These are phyloP conservation scores for Hymenoscyphus infarciens DNA, from an alignment of 2,329 filamentous ascomycete genomes.

Conservation along the genomic window DNA sequence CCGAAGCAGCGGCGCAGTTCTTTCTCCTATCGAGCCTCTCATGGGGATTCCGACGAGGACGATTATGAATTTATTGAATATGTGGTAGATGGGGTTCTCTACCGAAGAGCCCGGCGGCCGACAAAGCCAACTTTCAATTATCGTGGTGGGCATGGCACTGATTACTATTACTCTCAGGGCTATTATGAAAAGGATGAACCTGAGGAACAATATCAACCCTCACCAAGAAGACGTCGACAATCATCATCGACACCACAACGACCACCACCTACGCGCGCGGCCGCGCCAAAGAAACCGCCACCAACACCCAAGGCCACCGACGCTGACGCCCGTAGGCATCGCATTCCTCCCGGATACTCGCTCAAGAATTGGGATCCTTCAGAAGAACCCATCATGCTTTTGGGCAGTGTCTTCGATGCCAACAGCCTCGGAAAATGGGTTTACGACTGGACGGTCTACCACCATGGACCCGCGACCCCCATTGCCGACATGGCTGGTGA, in stretches of 20 bases:
- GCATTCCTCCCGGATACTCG: slow-evolving; percentile 85
- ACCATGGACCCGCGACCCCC: slow-evolving; percentile 74
- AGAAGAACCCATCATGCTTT: slow-evolving; percentile 87
- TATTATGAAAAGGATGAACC: slow-evolving; percentile 34
- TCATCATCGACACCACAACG: slow-evolving; percentile 34
- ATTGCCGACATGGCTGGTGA: slow-evolving; percentile 91
- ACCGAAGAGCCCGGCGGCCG: slow-evolving; percentile 28
- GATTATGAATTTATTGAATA: slow-evolving; percentile 35
- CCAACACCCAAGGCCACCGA: slow-evolving; percentile 51
- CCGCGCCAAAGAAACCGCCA: slow-evolving; percentile 35
- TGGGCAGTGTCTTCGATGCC: slow-evolving; percentile 94
- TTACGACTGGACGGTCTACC: slow-evolving; percentile 97
- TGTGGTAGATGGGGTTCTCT: slow-evolving; percentile 30
- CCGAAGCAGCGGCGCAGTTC: slow-evolving; percentile 33
- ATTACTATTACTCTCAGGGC: slow-evolving; percentile 35
- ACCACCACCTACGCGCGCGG: slow-evolving; percentile 27
- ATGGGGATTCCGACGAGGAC: slow-evolving; percentile 38
- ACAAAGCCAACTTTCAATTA: slow-evolving; percentile 33
- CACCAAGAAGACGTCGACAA: slow-evolving; percentile 31
- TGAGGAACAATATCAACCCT: slow-evolving; percentile 27
- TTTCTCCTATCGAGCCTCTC: slow-evolving; percentile 36
- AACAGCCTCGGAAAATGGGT: slow-evolving; percentile 99
- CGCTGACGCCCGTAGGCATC: slow-evolving; percentile 58
- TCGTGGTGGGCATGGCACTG: slow-evolving; percentile 36
- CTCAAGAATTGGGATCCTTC: slow-evolving; percentile 98